phyloP scores from a whole-genome alignment of 2,329 filamentous ascomycete genomes.

The Sclerotinia subarctica region DNA sequence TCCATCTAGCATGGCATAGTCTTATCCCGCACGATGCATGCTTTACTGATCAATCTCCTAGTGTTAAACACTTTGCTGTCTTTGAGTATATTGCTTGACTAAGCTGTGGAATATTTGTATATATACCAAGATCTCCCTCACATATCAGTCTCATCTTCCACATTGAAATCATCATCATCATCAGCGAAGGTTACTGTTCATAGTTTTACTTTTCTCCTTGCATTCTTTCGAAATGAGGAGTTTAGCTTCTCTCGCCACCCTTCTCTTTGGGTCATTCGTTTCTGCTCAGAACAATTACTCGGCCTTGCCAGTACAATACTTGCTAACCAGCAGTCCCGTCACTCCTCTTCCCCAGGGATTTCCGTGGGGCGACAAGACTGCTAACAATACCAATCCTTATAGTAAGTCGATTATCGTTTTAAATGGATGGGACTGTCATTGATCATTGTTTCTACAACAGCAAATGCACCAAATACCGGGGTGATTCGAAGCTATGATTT shows the following conservation, averaged over 20 bases:
- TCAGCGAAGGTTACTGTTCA: background rate
- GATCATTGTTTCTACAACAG: background rate
- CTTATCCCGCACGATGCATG: background rate
- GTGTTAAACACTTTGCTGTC: background rate
- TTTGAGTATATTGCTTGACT: background rate
- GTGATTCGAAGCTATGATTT: constrained; percentile 40
- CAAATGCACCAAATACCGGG: constrained; percentile 33
- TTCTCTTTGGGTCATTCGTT: constrained; percentile 20
- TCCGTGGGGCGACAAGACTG: constrained; percentile 51
- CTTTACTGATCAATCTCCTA: background rate
- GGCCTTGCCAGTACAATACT: background rate
- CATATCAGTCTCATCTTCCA: background rate
- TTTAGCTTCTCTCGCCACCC: constrained; percentile 13
- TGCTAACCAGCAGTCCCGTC: constrained; percentile 8
- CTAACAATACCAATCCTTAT: constrained; percentile 41
- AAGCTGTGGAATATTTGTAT: background rate
- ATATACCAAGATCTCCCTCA: background rate
- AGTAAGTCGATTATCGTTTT: constrained; percentile 20
- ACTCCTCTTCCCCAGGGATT: constrained; percentile 46
- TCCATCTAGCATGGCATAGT: background rate
- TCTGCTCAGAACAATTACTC: constrained; percentile 20
- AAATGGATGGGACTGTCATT: constrained; percentile 20
- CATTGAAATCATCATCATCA: background rate
- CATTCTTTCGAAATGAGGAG: constrained; percentile 7
- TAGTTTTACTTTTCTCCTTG: background rate